phyloP scores from a whole-genome alignment of 805 yeast species.

The Debaryomyces prosopidis region DNA sequence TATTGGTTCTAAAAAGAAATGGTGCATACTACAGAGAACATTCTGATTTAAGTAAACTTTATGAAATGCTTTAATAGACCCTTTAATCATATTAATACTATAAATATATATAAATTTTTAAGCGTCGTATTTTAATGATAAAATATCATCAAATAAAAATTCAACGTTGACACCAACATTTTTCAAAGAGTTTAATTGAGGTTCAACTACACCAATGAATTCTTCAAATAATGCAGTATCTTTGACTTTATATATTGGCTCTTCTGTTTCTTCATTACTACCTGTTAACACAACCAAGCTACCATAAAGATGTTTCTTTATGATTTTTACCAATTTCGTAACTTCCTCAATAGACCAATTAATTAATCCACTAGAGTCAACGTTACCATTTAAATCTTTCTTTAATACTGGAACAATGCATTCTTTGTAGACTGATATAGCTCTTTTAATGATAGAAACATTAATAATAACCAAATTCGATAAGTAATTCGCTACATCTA shows the following conservation, averaged over 20 bases:
- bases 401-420: slow-evolving; percentile 46
- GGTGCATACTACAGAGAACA: slow-evolving; percentile 67
- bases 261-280: slow-evolving; percentile 22
- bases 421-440: slow-evolving; percentile 53
- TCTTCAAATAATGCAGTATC: slow-evolving; percentile 45
- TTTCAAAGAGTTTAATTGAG: slow-evolving; percentile 64
- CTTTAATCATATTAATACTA: neutral
- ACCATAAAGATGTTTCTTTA: slow-evolving; percentile 69
- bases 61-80: slow-evolving; percentile 44
- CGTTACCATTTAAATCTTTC: slow-evolving; percentile 24
- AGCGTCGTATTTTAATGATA: slow-evolving; percentile 10
- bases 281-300: slow-evolving; percentile 51
- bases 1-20: slow-evolving; percentile 49
- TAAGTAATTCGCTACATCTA: slow-evolving; percentile 42
- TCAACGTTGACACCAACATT: slow-evolving; percentile 73
- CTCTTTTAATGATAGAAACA: slow-evolving; percentile 49
- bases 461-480: slow-evolving; percentile 40
- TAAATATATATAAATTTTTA: neutral
- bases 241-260: slow-evolving; percentile 31
- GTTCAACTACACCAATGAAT: slow-evolving; percentile 53
- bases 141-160: slow-evolving; percentile 54
- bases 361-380: slow-evolving; percentile 60
- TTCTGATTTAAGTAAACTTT: slow-evolving; percentile 57
- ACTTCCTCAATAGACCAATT: slow-evolving; percentile 75
- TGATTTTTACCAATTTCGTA: slow-evolving; percentile 54